These are phyloP conservation scores for Yarrowia sp. DNA, from an alignment of 805 yeast species.

Conservation along the genomic window DNA sequence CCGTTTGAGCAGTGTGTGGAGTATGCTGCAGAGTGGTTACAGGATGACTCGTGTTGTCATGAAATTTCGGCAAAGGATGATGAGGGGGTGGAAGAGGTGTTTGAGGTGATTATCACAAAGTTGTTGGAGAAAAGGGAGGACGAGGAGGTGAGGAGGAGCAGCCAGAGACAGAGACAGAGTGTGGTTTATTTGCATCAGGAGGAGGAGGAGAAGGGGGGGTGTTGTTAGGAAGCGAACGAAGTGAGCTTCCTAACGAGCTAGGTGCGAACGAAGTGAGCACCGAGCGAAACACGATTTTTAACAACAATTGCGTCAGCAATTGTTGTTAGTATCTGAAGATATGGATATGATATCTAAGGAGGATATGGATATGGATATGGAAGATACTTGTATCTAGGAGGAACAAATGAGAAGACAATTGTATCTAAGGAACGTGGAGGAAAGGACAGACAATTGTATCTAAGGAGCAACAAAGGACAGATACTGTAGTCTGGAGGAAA, in stretches of 20 bases:
- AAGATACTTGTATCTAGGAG: no score
- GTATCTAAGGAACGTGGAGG: no score
- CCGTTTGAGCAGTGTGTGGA: conserved; percentile 40
- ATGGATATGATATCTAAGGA: no score
- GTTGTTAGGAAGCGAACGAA: conserved; percentile 31
- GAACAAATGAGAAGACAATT: no score
- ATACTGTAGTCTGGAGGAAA: no score
- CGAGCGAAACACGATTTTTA: no score
- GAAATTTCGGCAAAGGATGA: conserved; percentile 41
- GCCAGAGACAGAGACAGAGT: conserved; percentile 18
- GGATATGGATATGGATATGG: no score
- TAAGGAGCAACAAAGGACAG: no score
- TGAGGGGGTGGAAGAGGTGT: conserved; percentile 40
- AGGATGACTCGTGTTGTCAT: conserved; percentile 36
- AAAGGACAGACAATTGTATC: no score
- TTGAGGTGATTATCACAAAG: conserved; percentile 38
- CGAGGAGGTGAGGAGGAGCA: background rate
- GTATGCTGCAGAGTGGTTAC: conserved; percentile 35
- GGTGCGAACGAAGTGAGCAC: no score
- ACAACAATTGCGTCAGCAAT: no score
- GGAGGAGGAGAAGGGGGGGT: conserved; percentile 32
- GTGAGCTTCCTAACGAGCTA: conserved; percentile 12
- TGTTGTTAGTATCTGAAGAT: no score
- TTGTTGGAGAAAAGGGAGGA: conserved; percentile 33
- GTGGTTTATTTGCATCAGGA: conserved; percentile 35